phyloP scores from a whole-genome alignment of 1,284 basidiomycete genomes.

The Boletus semigastroideus region DNA sequence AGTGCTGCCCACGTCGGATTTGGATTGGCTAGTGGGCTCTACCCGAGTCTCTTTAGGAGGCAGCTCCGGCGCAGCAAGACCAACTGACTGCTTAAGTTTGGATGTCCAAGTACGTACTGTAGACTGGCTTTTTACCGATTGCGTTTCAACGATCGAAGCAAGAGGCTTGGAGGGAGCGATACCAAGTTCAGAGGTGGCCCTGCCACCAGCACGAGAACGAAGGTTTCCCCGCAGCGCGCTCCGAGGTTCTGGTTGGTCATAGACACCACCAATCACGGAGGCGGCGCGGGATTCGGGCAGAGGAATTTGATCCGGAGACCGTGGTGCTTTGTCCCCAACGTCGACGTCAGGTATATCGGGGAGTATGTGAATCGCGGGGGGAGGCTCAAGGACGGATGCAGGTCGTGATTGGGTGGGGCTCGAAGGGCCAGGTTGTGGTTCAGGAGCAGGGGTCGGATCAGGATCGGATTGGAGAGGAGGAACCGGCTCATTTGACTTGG shows the following conservation, averaged over 20 bases:
- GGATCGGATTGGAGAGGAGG: conserved; percentile 6
- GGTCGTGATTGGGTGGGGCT: conserved; percentile 10
- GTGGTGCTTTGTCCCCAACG: conserved; percentile 3
- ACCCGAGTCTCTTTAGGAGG: conserved; percentile 3
- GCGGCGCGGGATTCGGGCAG: conserved; percentile 33
- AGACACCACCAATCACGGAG: conserved; percentile 29
- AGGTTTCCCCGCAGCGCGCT: conserved; percentile 8
- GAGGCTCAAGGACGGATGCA: conserved; percentile 12
- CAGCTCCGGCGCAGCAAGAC: not conserved
- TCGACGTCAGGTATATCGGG: conserved; percentile 19
- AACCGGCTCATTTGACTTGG: conserved; percentile 7
- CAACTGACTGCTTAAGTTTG: conserved; percentile 2
- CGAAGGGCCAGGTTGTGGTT: conserved; percentile 1
- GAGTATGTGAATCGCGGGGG: conserved; percentile 8
- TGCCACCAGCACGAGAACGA: conserved; percentile 17
- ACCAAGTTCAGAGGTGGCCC: conserved; percentile 27
- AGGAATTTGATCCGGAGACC: conserved; percentile 20
- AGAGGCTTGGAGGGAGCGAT: conserved; percentile 8
- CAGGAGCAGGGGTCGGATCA: conserved; percentile 3
- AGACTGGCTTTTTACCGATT: conserved; percentile 4
- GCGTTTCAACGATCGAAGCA: conserved; percentile 6
- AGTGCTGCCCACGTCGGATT: conserved; percentile 2
- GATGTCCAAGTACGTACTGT: conserved; percentile 6
- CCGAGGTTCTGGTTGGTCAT: conserved; percentile 26
- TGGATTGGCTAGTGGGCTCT: not conserved